phyloP scores from a whole-genome alignment of 2,329 filamentous ascomycete species.

The Pleomassaria siparia region DNA sequence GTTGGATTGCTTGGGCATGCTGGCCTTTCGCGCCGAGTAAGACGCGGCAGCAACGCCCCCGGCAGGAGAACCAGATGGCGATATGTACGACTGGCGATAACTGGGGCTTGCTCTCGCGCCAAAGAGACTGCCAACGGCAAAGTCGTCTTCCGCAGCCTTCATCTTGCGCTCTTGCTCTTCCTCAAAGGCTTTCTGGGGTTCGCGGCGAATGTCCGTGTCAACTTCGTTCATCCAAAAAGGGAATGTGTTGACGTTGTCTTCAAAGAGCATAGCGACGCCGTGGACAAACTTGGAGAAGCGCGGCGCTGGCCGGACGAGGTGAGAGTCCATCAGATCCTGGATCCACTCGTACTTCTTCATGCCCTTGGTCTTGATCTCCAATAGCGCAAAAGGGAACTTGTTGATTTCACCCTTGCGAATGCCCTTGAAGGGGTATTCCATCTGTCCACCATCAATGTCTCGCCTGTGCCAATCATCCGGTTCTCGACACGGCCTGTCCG shows the following conservation, averaged over 20 bases:
- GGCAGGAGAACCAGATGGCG: conserved; percentile 65
- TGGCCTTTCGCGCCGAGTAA: conserved; percentile 26
- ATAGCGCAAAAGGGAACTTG: conserved; percentile 83
- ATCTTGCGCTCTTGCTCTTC: conserved; percentile 84
- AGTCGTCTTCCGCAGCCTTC: conserved; percentile 80
- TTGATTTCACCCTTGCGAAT: conserved; percentile 90
- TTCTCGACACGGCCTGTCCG: conserved; percentile 82
- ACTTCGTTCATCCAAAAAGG: conserved; percentile 95
- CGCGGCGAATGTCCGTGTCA: conserved; percentile 89
- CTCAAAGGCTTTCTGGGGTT: conserved; percentile 86
- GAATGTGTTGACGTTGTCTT: conserved; percentile 90
- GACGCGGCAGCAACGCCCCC: conserved; percentile 59
- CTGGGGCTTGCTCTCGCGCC: conserved; percentile 50
- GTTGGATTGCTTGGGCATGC: conserved; percentile 18
- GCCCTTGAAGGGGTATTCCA: conserved; percentile 84
- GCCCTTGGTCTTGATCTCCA: conserved; percentile 83
- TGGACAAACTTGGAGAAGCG: conserved; percentile 98
- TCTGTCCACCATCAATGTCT: conserved; percentile 80
- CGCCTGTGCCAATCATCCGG: conserved; percentile 86
- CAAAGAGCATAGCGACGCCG: conserved; percentile 86
- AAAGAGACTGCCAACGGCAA: conserved; percentile 85
- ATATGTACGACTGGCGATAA: conserved; percentile 64
- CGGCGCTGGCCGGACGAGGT: conserved; percentile 85
- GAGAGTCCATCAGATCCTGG: conserved; percentile 86
- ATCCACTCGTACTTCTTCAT: conserved; percentile 82